Base-by-base conservation (phyloP, 208 protist genomes). In the Leptomonas pyrrhocoris region DNA sequence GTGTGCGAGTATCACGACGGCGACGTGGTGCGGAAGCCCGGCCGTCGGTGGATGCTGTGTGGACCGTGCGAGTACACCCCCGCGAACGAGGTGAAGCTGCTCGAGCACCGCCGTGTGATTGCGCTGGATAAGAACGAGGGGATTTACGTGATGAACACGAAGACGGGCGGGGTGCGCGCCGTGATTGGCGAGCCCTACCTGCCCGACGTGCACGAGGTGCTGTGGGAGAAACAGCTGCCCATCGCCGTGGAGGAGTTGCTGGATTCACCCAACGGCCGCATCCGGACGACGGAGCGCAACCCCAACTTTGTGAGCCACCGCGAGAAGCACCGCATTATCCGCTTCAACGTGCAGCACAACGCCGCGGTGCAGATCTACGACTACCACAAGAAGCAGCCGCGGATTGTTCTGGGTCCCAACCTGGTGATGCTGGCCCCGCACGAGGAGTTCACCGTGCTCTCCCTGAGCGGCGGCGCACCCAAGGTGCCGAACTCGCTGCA, bases 101-200 rank as follows among this genome's bases (percentile, higher is more conserved):
- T 98, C 25, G 94, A 98, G 69, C 83, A 74, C 43, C 87, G 97
- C 54, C 58, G 74, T 36, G 71, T 94, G 3, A 98, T 99, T 36
- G 82, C 97, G 45, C 86, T 99, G 18, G 96, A 98, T 73, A 90
- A 97, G 54, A 99, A 99, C 82, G 97, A 99, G 77, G 98, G 98
- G 66, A 92, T 99, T 55, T 99, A 99, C 74, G 93, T 99, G 15
- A 90, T 95, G 77, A 89, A 99, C 80, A 89, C 69, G 3, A 83
- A 66, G 19, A 97, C 95, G 0, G 97, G 97, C 45, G 73, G 90
- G 46, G 96, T 99, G 23, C 79, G 88, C 18, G 73, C 90, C 19
- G 89, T 98, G 25, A 84, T 88, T 50, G 97, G 96, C 19, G 43
- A 89, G 67, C 86, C 95, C 6, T 98, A 98, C 79, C 95, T 99